Evolutionary conservation across 1,284 basidiomycete species (phyloP).

Genomic region (Schizophyllum amplum): DNA sequence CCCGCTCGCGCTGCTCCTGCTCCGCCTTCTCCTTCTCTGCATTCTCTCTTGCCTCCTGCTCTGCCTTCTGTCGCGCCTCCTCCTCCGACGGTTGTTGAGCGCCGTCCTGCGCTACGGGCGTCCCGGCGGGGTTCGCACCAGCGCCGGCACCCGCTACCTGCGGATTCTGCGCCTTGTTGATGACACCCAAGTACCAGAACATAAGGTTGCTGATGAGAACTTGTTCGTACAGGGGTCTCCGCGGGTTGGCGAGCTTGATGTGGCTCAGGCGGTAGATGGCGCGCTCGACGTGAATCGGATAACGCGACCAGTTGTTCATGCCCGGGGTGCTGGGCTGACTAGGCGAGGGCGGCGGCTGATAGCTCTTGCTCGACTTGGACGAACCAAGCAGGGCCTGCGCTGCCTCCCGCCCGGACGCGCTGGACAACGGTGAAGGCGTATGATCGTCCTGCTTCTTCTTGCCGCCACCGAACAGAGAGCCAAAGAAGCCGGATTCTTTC

Average conservation of each 20-base stretch:
- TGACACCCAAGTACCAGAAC: slow-evolving; percentile 99
- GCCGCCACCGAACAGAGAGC: slow-evolving; percentile 78
- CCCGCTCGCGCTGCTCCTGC: slow-evolving; percentile 26
- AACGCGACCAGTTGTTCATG: slow-evolving; percentile 61
- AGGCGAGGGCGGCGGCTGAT: slow-evolving; percentile 54
- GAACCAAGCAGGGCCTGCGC: slow-evolving; percentile 77
- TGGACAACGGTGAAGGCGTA: slow-evolving; percentile 17
- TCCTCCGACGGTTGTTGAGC: slow-evolving; percentile 26
- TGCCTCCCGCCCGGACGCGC: slow-evolving; percentile 58
- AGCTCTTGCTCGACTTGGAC: slow-evolving; percentile 69
- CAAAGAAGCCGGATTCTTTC: slow-evolving; percentile 77
- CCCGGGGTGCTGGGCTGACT: slow-evolving; percentile 31
- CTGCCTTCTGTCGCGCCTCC: slow-evolving; percentile 34
- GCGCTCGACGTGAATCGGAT: slow-evolving; percentile 96
- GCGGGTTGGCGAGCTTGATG: slow-evolving; percentile 97
- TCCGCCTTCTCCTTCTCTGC: slow-evolving; percentile 34
- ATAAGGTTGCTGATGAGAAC: slow-evolving; percentile 98
- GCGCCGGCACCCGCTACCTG: slow-evolving; percentile 14
- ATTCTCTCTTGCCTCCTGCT: slow-evolving; percentile 36
- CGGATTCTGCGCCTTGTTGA: slow-evolving; percentile 74
- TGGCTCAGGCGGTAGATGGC: slow-evolving; percentile 96
- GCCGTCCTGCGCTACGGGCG: slow-evolving; percentile 12
- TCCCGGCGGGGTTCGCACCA: slow-evolving; percentile 9
- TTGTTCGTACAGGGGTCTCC: slow-evolving; percentile 95
- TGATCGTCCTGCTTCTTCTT: slow-evolving; percentile 67